Evolutionary conservation across 202 grass and related monocot genomes (phyloP), one percentile per base, ranked within the genome.

Genomic region (Schoenoplectus tabernaemontani): DNA sequence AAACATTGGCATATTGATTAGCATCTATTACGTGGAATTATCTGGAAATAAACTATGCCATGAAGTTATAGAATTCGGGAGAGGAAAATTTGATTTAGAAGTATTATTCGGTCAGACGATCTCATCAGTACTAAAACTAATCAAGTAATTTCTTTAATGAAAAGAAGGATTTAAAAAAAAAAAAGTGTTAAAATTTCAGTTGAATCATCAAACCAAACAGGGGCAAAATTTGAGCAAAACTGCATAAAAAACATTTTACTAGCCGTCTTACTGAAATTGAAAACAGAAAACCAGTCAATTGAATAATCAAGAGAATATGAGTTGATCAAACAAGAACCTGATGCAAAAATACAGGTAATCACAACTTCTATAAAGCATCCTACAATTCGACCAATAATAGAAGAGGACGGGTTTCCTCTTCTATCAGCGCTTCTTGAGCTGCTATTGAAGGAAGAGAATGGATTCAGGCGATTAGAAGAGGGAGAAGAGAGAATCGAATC

Each of bases 291-390:
- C 16, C n/a, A 19, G 16, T 8, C 9, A 0, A 1, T n/a, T 47
- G 16, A 11, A 37, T 1, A 47, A 54, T n/a, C 59, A 83, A 2
- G 26, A 16, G 9, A 70, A 26, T 3, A 70, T 16, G 0, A 70
- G 37, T 23, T 38, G 50, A 71, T 53, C 57, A 68, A 78, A 23
- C 0, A 57, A 74, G 50, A 20, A 96, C 92, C 92, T 85, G 78
- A 60, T 2, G 83, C 87, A 81, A 92, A 86, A 71, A 89, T 82
- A 61, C 69, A 86, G 1, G 76, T 78, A 37, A 90, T 66, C 41
- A 96, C 16, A 57, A 84, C 80, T 81, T 81, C 82, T 7, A 82
- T 41, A 48, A 92, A 26, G 9, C 63, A 51, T 43, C 80, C 84
- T 37, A 83, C 68, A 39, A 80, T 41, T 5, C 82, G 76, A 9